phyloP scores from a whole-genome alignment of 2,329 filamentous ascomycete species.

The Neofusicoccum laricinum region DNA sequence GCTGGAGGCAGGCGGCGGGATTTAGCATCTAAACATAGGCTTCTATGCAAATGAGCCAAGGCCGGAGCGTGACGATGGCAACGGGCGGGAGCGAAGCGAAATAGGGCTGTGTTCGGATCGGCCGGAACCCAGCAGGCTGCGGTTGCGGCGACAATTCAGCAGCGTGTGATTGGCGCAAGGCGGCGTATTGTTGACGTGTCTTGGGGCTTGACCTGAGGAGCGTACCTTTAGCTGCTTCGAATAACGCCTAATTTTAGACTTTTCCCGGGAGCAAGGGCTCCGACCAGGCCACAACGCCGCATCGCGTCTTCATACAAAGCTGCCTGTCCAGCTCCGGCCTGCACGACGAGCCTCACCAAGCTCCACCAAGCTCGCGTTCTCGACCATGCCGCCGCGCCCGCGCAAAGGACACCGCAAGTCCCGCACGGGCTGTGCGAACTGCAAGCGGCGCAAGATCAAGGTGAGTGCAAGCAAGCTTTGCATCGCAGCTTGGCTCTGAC shows the following conservation, averaged over 20 bases:
- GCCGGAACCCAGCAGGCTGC: background rate
- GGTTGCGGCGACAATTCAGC: background rate
- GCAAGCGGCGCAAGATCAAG: slow-evolving; percentile 13
- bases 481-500: background rate
- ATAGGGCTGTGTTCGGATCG: slow-evolving; percentile 11
- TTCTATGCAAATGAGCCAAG: slow-evolving; percentile 1
- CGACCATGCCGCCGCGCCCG: slow-evolving; percentile 4
- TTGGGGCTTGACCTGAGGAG: background rate
- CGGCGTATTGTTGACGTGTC: background rate
- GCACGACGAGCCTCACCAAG: background rate
- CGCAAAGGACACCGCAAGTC: slow-evolving; percentile 14
- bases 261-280: background rate
- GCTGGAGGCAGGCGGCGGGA: background rate
- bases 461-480: background rate
- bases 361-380: background rate
- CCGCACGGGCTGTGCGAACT: slow-evolving; percentile 3
- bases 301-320: background rate
- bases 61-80: background rate
- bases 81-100: background rate
- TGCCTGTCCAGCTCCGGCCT: background rate
- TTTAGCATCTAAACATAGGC: slow-evolving; percentile 5
- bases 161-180: background rate
- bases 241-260: slow-evolving; percentile 9
- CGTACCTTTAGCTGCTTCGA: background rate
- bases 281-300: background rate